These are phyloP conservation scores for Sugiyamaella japonica DNA, from an alignment of 1,139 yeast genomes.

Conservation along the genomic window DNA sequence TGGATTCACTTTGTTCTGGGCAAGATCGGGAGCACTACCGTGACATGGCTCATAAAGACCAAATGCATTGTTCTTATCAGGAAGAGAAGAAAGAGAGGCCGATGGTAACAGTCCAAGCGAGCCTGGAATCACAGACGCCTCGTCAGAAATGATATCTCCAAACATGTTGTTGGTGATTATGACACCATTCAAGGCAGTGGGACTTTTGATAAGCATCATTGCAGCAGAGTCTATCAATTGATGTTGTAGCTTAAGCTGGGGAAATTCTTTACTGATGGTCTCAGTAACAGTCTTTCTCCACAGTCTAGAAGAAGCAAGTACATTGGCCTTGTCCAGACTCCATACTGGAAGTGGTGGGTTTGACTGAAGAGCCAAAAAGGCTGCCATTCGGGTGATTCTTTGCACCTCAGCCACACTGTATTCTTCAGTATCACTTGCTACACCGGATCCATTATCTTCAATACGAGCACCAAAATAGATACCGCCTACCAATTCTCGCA, in stretches of 20 bases:
- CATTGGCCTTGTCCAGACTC: constrained; percentile 97
- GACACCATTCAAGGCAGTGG: constrained; percentile 87
- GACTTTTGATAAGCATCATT: constrained; percentile 89
- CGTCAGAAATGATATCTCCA: constrained; percentile 97
- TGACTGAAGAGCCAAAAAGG: constrained; percentile 89
- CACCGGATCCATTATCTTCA: constrained; percentile 83
- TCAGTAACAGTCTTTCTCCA: constrained; percentile 94
- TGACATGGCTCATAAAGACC: constrained; percentile 98
- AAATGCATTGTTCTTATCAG: constrained; percentile 89
- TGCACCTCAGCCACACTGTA: constrained; percentile 89
- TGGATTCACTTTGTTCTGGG: constrained; percentile 86
- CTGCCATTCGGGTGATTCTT: constrained; percentile 97
- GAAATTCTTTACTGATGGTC: constrained; percentile 83
- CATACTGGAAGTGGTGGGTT: constrained; percentile 92
- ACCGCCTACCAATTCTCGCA: constrained; percentile 96
- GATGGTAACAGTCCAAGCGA: constrained; percentile 94
- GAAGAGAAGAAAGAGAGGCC: constrained; percentile 92
- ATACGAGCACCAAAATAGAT: constrained; percentile 94
- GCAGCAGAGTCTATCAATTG: constrained; percentile 98
- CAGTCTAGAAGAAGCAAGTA: constrained; percentile 89
- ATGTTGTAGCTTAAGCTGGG: constrained; percentile 79
- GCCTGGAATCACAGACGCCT: constrained; percentile 97
- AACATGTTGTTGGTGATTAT: constrained; percentile 94
- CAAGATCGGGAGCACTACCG: constrained; percentile 96
- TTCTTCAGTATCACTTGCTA: constrained; percentile 92